phyloP scores from a whole-genome alignment of 2,329 filamentous ascomycete species.

The Colletotrichum gloeosporioides region DNA sequence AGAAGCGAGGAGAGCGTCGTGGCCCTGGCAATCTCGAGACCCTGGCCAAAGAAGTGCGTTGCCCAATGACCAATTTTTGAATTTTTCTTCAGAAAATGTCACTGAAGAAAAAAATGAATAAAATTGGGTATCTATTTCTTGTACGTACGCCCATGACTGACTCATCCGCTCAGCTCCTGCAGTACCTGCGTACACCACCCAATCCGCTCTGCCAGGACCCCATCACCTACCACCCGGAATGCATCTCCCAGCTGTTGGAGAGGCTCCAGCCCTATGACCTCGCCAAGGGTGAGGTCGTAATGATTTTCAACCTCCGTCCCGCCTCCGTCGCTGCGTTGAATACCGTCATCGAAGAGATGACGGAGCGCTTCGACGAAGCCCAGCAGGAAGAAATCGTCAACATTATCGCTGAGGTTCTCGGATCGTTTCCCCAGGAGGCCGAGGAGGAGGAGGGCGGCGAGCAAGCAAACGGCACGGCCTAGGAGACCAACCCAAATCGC shows the following conservation, averaged over 20 bases:
- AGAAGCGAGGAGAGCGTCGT: conserved; percentile 39
- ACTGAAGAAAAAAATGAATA: not conserved
- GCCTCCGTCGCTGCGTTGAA: conserved; percentile 62
- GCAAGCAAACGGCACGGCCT: conserved; percentile 43
- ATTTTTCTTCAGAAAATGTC: not conserved
- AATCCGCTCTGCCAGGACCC: conserved; percentile 62
- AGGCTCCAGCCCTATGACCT: conserved; percentile 62
- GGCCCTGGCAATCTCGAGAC: conserved; percentile 65
- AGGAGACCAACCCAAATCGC: not conserved
- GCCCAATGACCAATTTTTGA: not conserved
- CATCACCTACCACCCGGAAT: conserved; percentile 55
- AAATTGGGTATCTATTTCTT: conserved; percentile 9
- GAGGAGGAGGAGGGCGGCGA: conserved; percentile 36
- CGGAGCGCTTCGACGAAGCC: conserved; percentile 62
- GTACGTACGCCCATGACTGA: conserved; percentile 16
- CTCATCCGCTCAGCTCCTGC: conserved; percentile 53
- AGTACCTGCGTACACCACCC: conserved; percentile 62
- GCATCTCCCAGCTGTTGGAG: conserved; percentile 59
- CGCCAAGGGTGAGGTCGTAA: conserved; percentile 71
- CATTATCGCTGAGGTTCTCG: conserved; percentile 63
- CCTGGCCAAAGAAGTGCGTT: conserved; percentile 67
- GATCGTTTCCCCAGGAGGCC: conserved; percentile 45
- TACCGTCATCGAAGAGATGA: conserved; percentile 70
- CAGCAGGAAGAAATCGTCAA: conserved; percentile 64
- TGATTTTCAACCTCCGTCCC: conserved; percentile 72